Conservation (phyloP, 257 asterid genomes). For the Eustoma russellianum region DNA sequence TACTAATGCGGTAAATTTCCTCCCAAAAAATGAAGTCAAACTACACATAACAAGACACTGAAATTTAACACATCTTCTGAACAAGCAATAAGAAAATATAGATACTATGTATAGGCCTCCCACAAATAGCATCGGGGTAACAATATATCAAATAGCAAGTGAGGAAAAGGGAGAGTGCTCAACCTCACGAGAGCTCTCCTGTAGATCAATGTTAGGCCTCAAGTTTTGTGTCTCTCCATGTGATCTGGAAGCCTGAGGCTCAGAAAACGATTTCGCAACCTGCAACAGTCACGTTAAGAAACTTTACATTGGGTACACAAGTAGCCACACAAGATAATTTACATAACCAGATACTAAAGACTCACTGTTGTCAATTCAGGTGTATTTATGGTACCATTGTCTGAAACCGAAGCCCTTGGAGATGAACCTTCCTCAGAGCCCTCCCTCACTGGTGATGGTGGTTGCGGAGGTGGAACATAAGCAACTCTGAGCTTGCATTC, state of each 20-base stretch:
- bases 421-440: conserved; percentile 97
- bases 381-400: conserved; percentile 56
- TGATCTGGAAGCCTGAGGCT: conserved; percentile 43
- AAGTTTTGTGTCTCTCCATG: conserved; percentile 47
- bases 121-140: too few relatives aligned
- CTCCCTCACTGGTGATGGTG: conserved; percentile 89
- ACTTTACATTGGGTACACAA: background rate
- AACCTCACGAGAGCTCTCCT: conserved; percentile 66
- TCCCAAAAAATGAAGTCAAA: too few relatives aligned
- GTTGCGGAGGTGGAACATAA: conserved; percentile 73
- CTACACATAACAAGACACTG: too few relatives aligned
- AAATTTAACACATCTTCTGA: too few relatives aligned
- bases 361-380: conserved; percentile 66
- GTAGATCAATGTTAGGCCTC: conserved; percentile 45
- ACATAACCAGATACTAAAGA: conserved; percentile 7
- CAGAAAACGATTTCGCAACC: too few relatives aligned
- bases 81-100: too few relatives aligned
- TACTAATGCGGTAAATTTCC: too few relatives aligned
- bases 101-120: too few relatives aligned
- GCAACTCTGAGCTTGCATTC: conserved; percentile 85
- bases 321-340: background rate
- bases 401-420: conserved; percentile 84
- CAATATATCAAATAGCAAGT: background rate
- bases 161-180: conserved; percentile 7
- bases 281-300: background rate